Base-by-base conservation (phyloP, 208 protist species). In the Trypanosoma vivax region DNA sequence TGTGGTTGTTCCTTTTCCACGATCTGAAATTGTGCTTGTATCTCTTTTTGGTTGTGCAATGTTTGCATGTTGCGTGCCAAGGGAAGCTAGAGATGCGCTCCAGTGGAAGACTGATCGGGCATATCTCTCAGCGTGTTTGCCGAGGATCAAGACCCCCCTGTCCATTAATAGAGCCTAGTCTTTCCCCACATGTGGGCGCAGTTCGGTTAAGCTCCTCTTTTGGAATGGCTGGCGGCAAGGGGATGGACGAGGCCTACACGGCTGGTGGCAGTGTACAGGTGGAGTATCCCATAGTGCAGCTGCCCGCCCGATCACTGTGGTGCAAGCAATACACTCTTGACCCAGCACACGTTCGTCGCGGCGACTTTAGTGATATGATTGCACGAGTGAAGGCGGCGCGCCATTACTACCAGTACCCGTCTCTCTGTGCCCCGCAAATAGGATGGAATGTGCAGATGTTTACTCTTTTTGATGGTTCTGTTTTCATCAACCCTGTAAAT, bases 371-470 rank as follows among this genome's bases (percentile, higher is more conserved):
- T 5, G 80, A 79, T n/a, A 78, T 94, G 60, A 76, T 90, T 48
- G 37, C 33, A 10, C 38, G 66, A n/a, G 69, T 94, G 29, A 60
- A 66, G 46, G 79, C 62, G 18, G 73, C 79, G 30, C 78, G 88
- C 14, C 57, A 67, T 40, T 81, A 95, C 63, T 95, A 92, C 60
- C 83, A 92, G 53, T 95, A 92, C 63, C 88, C 88, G 3, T 88
- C 79, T 11, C 55, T 95, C 42, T 90, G 74, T 33, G 88, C 79
- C 3, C 83, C 82, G 30, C 80, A 94, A 62, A 89, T 83, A 55
- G 88, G 88, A 6, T 91, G 83, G 84, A 95, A 95, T 48, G 83
- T 95, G 67, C 75, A 83, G 60, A 70, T 87, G 70, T 94, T 94
- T 55, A 79, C 74, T 5, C 80, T 94, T 39, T 94, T 83, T 63